Percentiles rank a stretch among this genome's conserved stretches.
These are phyloP conservation scores for Echinosophora koreensis DNA, from an alignment of 306 rosid species.

Conservation along the genomic window DNA sequence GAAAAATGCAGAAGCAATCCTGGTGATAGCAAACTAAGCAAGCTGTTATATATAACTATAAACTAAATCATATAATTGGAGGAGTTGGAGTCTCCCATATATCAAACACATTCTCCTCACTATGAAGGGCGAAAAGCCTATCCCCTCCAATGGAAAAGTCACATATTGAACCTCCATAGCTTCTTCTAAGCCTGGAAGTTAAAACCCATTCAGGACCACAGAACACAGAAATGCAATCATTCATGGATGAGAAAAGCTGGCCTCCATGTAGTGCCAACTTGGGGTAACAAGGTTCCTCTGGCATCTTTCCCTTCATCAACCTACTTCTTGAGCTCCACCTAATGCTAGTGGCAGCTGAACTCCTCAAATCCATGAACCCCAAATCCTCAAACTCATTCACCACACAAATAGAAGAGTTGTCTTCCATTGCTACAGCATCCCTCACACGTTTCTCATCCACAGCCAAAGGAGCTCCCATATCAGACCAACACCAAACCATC, in stretches of 20 bases:
- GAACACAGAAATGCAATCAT: constrained; percentile 88
- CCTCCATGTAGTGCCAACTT: constrained; percentile 88
- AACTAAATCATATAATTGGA: constrained; percentile 64
- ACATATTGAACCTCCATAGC: constrained; percentile 90
- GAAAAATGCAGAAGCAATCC: constrained; percentile 44
- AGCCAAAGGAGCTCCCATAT: constrained; percentile 64
- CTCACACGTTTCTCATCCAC: constrained; percentile 84
- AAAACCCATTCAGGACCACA: constrained; percentile 94
- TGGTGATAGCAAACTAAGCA: constrained; percentile 44
- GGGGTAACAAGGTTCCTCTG: constrained; percentile 94
- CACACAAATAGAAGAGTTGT: constrained; percentile 77
- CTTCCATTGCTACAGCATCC: constrained; percentile 95
- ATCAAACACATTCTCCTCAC: constrained; percentile 95
- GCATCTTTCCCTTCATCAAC: constrained; percentile 86
- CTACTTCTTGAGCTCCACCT: constrained; percentile 96
- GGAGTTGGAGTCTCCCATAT: constrained; percentile 95
- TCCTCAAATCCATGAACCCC: constrained; percentile 91
- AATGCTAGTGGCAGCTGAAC: constrained; percentile 63
- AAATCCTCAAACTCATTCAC: constrained; percentile 93
- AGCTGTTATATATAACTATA: neutral
- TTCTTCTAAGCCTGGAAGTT: constrained; percentile 83
- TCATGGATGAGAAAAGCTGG: constrained; percentile 94
- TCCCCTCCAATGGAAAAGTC: constrained; percentile 97
- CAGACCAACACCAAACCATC: constrained; percentile 98
- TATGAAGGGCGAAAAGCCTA: constrained; percentile 89